Base-by-base conservation (phyloP, 108 stramenopile genomes). In the Cyclotella baltica region DNA sequence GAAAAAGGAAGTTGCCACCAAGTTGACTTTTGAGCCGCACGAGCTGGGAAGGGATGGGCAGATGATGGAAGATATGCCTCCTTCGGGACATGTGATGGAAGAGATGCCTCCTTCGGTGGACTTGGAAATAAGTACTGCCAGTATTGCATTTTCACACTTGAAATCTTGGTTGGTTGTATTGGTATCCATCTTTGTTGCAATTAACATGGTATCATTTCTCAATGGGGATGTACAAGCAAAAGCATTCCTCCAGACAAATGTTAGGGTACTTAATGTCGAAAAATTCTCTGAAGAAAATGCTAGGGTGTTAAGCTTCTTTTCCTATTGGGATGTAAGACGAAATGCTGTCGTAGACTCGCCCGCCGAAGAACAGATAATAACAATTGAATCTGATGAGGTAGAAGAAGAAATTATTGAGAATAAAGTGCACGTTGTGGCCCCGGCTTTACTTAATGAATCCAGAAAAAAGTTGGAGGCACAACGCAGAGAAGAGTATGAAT, bases 401-500 rank as follows among this genome's bases (percentile, higher is more conserved):
- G 13, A 30, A 1, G 22, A 68, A 38, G 55, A 69, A 64, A 53
- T 69, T 16, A 35, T 70, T 20, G 51, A 66, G 37, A 53, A 53
- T 13, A 34, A 31, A 10, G 62, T 73, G 9, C 23, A 33, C 4
- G 33, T 69, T 5, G 34, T 62, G 3, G 73, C 74, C 59, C 80
- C 80, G 0, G 29, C n/a, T 6, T 59, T 75, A 4, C 63, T 81
- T 0, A 46, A 51, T 35, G 35, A 48, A 25, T 67, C 73, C 1
- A 69, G 62, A 28, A 52, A 67, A 31, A 63, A 43, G 28, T 31
- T 81, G 18, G 36, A 59, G 20, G 38, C 65, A 0, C 67, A 70
- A 43, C 67, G 68, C 16, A 63, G 50, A 63, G 62, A 70, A 30
- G 47, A 63, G 25, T 38, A 58, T 33, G 63, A 81, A 36, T 38